Percentiles rank a stretch among this genome's conserved stretches.
These are phyloP conservation scores for Botrytis pseudocinerea DNA, from an alignment of 2,329 filamentous ascomycete genomes.

Conservation along the genomic window DNA sequence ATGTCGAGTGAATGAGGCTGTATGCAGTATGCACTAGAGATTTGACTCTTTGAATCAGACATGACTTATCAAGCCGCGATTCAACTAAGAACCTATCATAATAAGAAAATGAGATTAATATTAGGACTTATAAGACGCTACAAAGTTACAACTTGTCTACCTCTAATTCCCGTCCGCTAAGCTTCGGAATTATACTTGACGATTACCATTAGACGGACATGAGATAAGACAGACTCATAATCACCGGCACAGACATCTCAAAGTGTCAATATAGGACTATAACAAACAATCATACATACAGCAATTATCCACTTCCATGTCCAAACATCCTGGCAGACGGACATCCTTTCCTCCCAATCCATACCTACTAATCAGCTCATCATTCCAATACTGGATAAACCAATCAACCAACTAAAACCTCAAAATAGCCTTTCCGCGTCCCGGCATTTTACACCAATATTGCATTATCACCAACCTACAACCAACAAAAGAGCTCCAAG, in stretches of 20 bases:
- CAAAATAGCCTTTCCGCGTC: not conserved
- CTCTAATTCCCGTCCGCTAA: not conserved
- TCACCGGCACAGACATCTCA: no score
- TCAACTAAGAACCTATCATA: not conserved
- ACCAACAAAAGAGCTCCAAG: not conserved
- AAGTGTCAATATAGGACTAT: not conserved
- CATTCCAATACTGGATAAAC: not conserved
- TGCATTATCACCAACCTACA: not conserved
- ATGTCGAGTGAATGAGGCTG: not conserved
- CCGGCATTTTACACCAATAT: not conserved
- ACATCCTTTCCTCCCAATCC: not conserved
- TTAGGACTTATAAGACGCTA: not conserved
- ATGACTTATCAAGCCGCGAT: not conserved
- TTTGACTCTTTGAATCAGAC: not conserved
- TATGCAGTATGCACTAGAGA: not conserved
- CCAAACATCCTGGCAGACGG: not conserved
- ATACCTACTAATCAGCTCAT: not conserved
- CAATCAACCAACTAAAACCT: not conserved
- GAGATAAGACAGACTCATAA: not conserved
- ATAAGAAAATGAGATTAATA: not conserved
- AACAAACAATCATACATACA: no score
- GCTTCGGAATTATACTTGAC: not conserved
- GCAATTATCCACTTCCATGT: not conserved
- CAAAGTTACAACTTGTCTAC: not conserved
- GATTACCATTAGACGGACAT: not conserved